These are phyloP conservation scores for Penstemon eatonii DNA, from an alignment of 257 asterid genomes.

Conservation along the genomic window DNA sequence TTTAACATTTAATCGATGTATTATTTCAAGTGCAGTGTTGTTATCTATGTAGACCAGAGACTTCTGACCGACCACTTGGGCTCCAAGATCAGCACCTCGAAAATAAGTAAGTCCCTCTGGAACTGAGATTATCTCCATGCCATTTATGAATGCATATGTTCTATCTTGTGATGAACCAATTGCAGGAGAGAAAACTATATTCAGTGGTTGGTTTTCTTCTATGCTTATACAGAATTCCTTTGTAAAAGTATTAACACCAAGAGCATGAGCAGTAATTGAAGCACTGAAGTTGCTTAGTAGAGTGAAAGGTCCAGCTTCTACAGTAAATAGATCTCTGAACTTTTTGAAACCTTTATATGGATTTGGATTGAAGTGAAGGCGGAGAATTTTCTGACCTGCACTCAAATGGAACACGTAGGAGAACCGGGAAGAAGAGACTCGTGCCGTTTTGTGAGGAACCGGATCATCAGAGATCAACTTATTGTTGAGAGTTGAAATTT, in stretches of 20 bases:
- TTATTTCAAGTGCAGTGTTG: too few species aligned
- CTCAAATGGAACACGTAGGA: constrained; percentile 25
- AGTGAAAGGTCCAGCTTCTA: constrained; percentile 11
- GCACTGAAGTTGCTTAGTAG: constrained; percentile 22
- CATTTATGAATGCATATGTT: constrained; percentile 38
- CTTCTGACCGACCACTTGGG: constrained; percentile 27
- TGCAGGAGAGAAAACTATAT: constrained; percentile 25
- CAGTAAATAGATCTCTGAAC: neutral
- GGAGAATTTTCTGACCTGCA: constrained; percentile 32
- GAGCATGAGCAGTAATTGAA: constrained; percentile 20
- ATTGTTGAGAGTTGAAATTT: constrained; percentile 30
- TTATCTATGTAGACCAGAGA: constrained; percentile 39
- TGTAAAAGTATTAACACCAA: constrained; percentile 13
- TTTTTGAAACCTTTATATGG: constrained; percentile 13
- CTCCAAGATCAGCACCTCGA: constrained; percentile 13
- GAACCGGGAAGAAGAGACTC: constrained; percentile 29
- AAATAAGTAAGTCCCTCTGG: constrained; percentile 23
- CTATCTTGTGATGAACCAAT: neutral
- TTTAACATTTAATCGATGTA: too few species aligned
- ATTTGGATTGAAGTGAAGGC: constrained; percentile 22
- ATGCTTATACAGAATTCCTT: constrained; percentile 29
- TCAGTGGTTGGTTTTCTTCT: constrained; percentile 23
- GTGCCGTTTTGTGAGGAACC: constrained; percentile 30
- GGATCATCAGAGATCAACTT: constrained; percentile 18
- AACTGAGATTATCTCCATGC: constrained; percentile 37